These are phyloP conservation scores for Spinellus fusiger DNA, from an alignment of 192 early-diverging fungal species.

Conservation along the genomic window DNA sequence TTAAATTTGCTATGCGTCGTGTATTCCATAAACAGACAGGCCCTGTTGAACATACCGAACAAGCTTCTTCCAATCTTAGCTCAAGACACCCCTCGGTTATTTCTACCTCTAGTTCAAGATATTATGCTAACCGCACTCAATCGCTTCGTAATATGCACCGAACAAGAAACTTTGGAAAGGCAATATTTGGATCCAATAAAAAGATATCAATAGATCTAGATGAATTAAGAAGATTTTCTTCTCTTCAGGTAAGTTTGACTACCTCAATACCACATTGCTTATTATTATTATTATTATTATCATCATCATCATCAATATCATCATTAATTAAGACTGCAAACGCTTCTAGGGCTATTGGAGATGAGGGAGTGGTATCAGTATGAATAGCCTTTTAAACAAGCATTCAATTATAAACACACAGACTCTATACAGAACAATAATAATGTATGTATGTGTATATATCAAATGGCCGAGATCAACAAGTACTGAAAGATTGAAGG, in stretches of 20 bases:
- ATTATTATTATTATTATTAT: too few species aligned
- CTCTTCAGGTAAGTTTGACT: conserved; percentile 61
- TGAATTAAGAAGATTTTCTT: conserved; percentile 69
- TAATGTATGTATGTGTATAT: too few species aligned
- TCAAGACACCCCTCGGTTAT: conserved; percentile 21
- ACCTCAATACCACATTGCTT: too few species aligned
- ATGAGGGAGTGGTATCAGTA: too few species aligned
- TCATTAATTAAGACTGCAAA: too few species aligned
- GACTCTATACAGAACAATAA: too few species aligned
- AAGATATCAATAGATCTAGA: conserved; percentile 52
- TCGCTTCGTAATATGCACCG: conserved; percentile 23
- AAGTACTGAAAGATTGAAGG: too few species aligned
- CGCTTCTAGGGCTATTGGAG: too few species aligned
- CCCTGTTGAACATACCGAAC: conserved; percentile 3
- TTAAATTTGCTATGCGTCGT: conserved; percentile 66
- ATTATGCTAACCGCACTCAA: conserved; percentile 31
- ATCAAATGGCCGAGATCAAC: too few species aligned
- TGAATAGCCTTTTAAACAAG: too few species aligned
- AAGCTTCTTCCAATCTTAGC: background rate
- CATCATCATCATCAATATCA: too few species aligned
- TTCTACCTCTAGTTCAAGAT: conserved; percentile 23
- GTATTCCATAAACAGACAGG: conserved; percentile 39
- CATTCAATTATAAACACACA: too few species aligned
- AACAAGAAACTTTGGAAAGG: conserved; percentile 29
- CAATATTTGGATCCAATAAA: conserved; percentile 42